Percentiles rank a stretch among this genome's conserved stretches.
These are phyloP conservation scores for Tremellales sp. DNA, from an alignment of 1,284 basidiomycete genomes.

Conservation along the genomic window DNA sequence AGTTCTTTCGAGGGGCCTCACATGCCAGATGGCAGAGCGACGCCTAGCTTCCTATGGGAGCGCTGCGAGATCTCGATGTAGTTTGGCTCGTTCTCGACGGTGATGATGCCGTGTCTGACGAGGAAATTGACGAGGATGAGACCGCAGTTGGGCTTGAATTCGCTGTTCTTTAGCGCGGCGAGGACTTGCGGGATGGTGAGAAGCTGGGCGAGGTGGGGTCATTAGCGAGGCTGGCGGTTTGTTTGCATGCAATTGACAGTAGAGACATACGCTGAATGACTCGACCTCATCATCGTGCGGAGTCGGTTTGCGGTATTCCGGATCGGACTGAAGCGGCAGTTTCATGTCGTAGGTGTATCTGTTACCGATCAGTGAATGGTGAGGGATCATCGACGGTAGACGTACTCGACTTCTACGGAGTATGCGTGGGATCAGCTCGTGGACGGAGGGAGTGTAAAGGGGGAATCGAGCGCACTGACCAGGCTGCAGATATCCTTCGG, in stretches of 20 bases:
- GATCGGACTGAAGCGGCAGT: conserved; percentile 55
- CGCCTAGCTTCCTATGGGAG: conserved; percentile 35
- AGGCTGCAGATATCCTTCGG: conserved; percentile 75
- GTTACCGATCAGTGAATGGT: conserved; percentile 1
- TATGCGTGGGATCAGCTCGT: background rate
- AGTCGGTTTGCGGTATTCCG: conserved; percentile 56
- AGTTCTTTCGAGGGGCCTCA: conserved; percentile 2
- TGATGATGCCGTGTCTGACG: conserved; percentile 54
- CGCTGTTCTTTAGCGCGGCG: conserved; percentile 46
- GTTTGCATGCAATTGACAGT: background rate
- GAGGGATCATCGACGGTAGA: conserved; percentile 18
- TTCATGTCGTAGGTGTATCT: conserved; percentile 72
- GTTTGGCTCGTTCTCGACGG: conserved; percentile 52
- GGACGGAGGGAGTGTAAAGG: background rate
- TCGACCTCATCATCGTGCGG: conserved; percentile 92
- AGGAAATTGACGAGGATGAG: conserved; percentile 57
- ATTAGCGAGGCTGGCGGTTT: too few relatives aligned
- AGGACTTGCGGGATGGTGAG: conserved; percentile 44
- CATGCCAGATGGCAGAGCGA: conserved; percentile 32
- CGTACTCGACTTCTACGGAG: conserved; percentile 56
- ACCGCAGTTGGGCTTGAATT: conserved; percentile 59
- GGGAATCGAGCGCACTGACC: too few relatives aligned
- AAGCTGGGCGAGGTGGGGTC: conserved; percentile 25
- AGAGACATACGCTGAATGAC: conserved; percentile 56
- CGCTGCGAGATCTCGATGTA: conserved; percentile 44